phyloP scores from a whole-genome alignment of 805 yeast species.

The Saccharomycopsis synnaedendra region DNA sequence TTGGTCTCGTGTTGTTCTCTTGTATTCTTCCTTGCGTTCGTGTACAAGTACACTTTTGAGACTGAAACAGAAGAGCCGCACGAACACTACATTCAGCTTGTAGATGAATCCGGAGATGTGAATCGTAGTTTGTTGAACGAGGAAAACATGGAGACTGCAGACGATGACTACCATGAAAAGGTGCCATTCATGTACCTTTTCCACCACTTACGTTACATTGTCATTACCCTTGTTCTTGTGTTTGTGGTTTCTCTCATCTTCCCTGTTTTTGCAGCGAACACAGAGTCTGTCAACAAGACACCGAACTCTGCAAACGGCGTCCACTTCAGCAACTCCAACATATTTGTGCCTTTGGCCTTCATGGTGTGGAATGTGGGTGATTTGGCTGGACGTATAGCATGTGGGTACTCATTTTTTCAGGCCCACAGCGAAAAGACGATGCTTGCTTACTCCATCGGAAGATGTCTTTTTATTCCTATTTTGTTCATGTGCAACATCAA shows the following conservation, averaged over 20 bases:
- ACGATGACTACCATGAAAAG: conserved; percentile 2
- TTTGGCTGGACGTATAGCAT: conserved; percentile 58
- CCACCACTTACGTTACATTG: conserved; percentile 51
- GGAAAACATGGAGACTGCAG: conserved; percentile 5
- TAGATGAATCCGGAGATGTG: conserved; percentile 15
- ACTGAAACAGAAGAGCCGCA: conserved; percentile 19
- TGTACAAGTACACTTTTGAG: conserved; percentile 20
- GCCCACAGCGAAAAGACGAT: conserved; percentile 33
- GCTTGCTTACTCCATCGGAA: conserved; percentile 40
- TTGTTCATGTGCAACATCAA: conserved; percentile 58
- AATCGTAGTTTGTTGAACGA: conserved; percentile 4
- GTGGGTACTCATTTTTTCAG: conserved; percentile 38
- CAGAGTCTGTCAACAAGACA: conserved; percentile 36
- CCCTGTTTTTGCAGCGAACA: conserved; percentile 81
- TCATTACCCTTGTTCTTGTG: conserved; percentile 57
- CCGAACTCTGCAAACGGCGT: conserved; percentile 12
- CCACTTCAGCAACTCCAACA: conserved; percentile 18
- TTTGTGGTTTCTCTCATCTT: conserved; percentile 68
- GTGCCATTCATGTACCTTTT: conserved; percentile 54
- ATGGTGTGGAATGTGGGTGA: conserved; percentile 89
- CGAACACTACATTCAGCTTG: conserved; percentile 12
- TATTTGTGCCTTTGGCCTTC: conserved; percentile 68
- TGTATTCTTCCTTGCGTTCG: conserved; percentile 26
- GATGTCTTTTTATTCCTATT: conserved; percentile 57
- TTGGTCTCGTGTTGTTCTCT: conserved; percentile 33